These are phyloP conservation scores for Coemansia sp. DNA, from an alignment of 192 early-diverging fungal species.

Conservation along the genomic window DNA sequence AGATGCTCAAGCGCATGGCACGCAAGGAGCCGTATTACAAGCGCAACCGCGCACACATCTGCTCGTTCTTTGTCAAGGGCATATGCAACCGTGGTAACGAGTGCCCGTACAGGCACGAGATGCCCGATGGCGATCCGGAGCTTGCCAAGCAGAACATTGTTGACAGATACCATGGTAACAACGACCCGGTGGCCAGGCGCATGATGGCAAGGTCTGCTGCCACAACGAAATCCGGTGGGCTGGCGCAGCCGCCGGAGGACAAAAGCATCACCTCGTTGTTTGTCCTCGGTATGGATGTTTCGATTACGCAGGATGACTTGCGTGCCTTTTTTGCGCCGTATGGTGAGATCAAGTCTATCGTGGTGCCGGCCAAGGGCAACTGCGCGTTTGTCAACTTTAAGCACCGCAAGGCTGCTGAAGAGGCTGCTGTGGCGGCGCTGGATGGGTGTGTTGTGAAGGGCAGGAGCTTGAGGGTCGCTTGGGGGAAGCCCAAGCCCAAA, in stretches of 20 bases:
- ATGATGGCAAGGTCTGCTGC: constrained; percentile 64
- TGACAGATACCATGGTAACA: constrained; percentile 91
- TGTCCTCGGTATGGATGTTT: constrained; percentile 73
- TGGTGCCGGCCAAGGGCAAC: constrained; percentile 71
- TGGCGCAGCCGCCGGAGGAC: constrained; percentile 70
- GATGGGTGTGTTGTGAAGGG: constrained; percentile 73
- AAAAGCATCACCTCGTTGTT: constrained; percentile 82
- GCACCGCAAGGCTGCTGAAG: constrained; percentile 77
- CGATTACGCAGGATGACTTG: constrained; percentile 69
- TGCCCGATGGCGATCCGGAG: constrained; percentile 77
- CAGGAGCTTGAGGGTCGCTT: constrained; percentile 69
- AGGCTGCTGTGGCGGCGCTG: constrained; percentile 70
- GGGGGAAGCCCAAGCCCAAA: constrained; percentile 75
- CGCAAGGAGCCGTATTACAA: constrained; percentile 89
- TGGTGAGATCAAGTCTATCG: constrained; percentile 88
- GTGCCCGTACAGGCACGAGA: constrained; percentile 96
- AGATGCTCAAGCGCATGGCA: constrained; percentile 74
- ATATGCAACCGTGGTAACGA: constrained; percentile 92
- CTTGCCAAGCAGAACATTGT: constrained; percentile 89
- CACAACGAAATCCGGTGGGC: constrained; percentile 38
- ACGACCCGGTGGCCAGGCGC: constrained; percentile 91
- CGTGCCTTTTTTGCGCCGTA: constrained; percentile 71
- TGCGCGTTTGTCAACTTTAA: constrained; percentile 93
- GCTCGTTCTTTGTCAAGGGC: constrained; percentile 95
- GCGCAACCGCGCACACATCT: constrained; percentile 86